Percentiles rank a stretch among this genome's conserved stretches.
phyloP scores from a whole-genome alignment of 2,329 filamentous ascomycete genomes.

The Beauveria sp. region DNA sequence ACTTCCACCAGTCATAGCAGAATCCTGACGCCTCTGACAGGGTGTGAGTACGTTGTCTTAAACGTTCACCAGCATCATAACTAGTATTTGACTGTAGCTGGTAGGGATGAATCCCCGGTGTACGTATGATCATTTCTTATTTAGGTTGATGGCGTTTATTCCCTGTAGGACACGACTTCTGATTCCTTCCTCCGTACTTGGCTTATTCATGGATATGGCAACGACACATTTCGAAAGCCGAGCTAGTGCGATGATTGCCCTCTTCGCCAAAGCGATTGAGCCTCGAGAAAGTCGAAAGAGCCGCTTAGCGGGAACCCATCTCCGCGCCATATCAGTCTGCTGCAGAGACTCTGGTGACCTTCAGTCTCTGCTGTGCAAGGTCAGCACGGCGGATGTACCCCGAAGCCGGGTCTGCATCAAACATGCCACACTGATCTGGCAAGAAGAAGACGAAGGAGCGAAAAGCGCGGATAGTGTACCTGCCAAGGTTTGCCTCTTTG shows the following conservation, averaged over 20 bases:
- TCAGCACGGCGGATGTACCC: slow-evolving; percentile 1
- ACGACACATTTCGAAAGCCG: background rate
- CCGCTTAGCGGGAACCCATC: too few relatives aligned
- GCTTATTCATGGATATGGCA: background rate
- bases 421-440: background rate
- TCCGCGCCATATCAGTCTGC: too few relatives aligned
- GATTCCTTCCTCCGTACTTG: too few relatives aligned
- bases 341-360: background rate
- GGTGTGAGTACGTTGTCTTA: too few relatives aligned
- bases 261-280: background rate
- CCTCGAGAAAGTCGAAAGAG: background rate
- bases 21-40: too few relatives aligned
- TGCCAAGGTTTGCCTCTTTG: slow-evolving; percentile 8
- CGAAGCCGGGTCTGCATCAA: background rate
- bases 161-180: too few relatives aligned
- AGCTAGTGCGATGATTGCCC: background rate
- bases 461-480: background rate
- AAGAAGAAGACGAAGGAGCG: background rate
- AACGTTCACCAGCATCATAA: too few relatives aligned
- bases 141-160: too few relatives aligned
- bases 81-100: too few relatives aligned
- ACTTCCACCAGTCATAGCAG: too few relatives aligned
- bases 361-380: background rate
- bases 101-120: too few relatives aligned
- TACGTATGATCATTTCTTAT: too few relatives aligned